phyloP scores from a whole-genome alignment of 345 rosid genomes.

The Hypericum androsaemum region DNA sequence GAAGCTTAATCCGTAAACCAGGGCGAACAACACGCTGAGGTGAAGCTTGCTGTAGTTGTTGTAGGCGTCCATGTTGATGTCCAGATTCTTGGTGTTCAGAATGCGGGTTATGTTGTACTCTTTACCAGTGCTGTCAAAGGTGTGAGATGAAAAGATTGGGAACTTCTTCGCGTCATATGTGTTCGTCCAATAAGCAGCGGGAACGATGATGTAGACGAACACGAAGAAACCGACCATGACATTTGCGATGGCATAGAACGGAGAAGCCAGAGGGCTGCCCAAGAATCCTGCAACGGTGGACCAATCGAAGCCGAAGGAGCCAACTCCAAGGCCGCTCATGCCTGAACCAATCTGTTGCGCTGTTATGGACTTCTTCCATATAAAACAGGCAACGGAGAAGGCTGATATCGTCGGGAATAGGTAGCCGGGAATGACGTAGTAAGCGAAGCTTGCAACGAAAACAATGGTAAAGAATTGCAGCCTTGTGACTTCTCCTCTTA shows the following conservation, averaged over 20 bases:
- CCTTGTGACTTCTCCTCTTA: neutral
- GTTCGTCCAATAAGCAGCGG: conserved; percentile 1
- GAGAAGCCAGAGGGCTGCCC: conserved; percentile 1
- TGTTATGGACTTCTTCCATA: conserved; percentile 3
- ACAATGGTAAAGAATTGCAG: conserved; percentile 1
- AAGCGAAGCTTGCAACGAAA: neutral
- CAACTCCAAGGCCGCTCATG: neutral
- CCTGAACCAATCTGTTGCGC: conserved; percentile 6
- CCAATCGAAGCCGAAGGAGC: conserved; percentile 2
- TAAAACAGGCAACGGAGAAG: neutral
- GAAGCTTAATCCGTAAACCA: neutral
- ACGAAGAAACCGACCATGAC: neutral
- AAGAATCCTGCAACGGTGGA: conserved; percentile 2
- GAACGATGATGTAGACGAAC: neutral
- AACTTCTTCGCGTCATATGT: neutral
- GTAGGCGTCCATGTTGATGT: neutral
- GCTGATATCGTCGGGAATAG: neutral
- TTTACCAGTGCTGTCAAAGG: neutral
- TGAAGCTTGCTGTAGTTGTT: conserved; percentile 1
- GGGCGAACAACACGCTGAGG: neutral
- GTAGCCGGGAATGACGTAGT: conserved; percentile 1
- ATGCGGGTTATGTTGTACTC: neutral
- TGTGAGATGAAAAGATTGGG: neutral
- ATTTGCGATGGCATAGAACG: neutral
- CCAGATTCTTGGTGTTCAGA: neutral